phyloP scores from a whole-genome alignment of 768 basidiomycete genomes.

The Trametes gibbosa region DNA sequence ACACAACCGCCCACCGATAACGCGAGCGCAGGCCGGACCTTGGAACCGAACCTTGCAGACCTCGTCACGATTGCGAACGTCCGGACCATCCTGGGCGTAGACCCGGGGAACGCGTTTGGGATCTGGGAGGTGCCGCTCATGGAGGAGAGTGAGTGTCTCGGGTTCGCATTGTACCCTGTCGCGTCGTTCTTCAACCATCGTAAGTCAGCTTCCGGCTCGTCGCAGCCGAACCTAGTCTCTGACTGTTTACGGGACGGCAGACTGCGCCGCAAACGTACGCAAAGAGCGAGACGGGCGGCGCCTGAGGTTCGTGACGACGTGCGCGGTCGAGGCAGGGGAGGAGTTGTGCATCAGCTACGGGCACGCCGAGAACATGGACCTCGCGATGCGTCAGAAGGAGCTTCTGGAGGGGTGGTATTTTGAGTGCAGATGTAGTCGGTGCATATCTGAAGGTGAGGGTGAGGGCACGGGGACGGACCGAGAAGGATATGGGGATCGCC shows the following conservation, averaged over 20 bases:
- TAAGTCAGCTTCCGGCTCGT: slow-evolving; percentile 26
- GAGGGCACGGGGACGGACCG: neutral
- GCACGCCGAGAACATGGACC: slow-evolving; percentile 34
- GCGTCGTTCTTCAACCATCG: slow-evolving; percentile 72
- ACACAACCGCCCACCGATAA: neutral
- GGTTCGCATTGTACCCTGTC: slow-evolving; percentile 59
- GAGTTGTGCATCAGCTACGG: slow-evolving; percentile 62
- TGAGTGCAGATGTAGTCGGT: slow-evolving; percentile 47
- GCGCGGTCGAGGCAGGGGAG: slow-evolving; percentile 44
- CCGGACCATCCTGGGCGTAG: slow-evolving; percentile 54
- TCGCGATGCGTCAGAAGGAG: slow-evolving; percentile 36
- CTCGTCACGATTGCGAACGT: slow-evolving; percentile 42
- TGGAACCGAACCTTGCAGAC: slow-evolving; percentile 7
- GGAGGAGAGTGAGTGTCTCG: slow-evolving; percentile 50
- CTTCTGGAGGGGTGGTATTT: slow-evolving; percentile 57
- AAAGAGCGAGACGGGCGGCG: slow-evolving; percentile 45
- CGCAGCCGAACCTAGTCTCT: neutral
- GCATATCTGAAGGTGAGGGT: slow-evolving; percentile 26
- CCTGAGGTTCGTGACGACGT: slow-evolving; percentile 46
- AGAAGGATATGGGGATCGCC: neutral
- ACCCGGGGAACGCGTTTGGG: slow-evolving; percentile 67
- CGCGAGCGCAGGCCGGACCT: neutral
- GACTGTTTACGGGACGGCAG: slow-evolving; percentile 28
- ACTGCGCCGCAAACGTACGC: slow-evolving; percentile 50
- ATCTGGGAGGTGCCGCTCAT: slow-evolving; percentile 54